Evolutionary conservation across 2,329 filamentous ascomycete species (phyloP), one percentile per base, ranked within the genome.

Genomic region (Diplodia seriata): DNA sequence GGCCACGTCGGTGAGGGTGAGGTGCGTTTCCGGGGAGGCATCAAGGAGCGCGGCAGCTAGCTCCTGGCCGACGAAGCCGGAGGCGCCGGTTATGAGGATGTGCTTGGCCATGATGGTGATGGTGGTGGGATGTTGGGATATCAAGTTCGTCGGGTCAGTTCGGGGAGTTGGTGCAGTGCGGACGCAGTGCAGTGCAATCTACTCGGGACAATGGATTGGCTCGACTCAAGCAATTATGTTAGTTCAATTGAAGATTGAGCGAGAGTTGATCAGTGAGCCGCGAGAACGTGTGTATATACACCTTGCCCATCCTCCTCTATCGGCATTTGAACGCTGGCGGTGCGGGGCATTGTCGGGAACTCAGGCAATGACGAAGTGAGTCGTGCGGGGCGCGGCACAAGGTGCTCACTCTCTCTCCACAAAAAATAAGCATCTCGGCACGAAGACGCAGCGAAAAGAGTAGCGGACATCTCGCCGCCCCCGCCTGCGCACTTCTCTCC

Each of bases 61-160:
- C 59, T 70, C 68, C 51, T 71, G 69, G 67, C 71, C 71, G 40
- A 72, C 67, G 69, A 72, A 72, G 61, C 70, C 71, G 7, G 69
- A 70, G 14, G 70, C 71, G 50, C 70, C 71, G 14, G 71, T 72
- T 51, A 72, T 70, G 38, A 72, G 68, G 56, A 71, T 68, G 59
- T 68, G 66, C 20, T 54, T 53, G 31, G 66, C 20, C 47, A 53
- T 54, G 15, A 15, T 54, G 11, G 33, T 23, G 26, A 15, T 38
- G n/a, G 29, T 31, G n/a, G 23, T 26, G 23, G 23, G 23, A 26
- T 11, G 53, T 67, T 43, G 64, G 38, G 8, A 38, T 59, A 51
- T 63, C 59, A 51, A 12, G 38, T 40, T 66, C 40, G 51, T 15
- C 26, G 64, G 51, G 51, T 67, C 3, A 20, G 40, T 59, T 49